These are phyloP conservation scores for Fusarium guadeloupense DNA, from an alignment of 2,329 filamentous ascomycete species.

Conservation along the genomic window DNA sequence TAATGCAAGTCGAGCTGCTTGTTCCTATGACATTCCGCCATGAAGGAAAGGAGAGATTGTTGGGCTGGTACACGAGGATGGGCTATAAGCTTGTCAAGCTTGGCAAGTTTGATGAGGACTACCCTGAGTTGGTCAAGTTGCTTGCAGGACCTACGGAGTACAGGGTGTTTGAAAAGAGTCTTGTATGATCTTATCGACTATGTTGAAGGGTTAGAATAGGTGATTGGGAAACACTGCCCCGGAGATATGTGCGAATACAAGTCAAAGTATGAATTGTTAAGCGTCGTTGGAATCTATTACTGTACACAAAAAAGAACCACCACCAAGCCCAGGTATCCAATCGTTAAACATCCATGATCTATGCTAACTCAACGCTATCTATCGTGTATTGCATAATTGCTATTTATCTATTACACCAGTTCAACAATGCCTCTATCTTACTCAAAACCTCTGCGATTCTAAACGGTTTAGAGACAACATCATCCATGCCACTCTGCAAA, in stretches of 20 bases:
- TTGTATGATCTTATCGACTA: not conserved
- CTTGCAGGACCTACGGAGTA: slow-evolving; percentile 44
- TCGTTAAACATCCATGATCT: no score
- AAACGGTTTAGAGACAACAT: slow-evolving; percentile 68
- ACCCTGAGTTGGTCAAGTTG: slow-evolving; percentile 40
- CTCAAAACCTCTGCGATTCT: slow-evolving; percentile 61
- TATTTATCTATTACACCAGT: not conserved
- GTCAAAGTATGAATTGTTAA: no score
- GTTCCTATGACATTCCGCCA: slow-evolving; percentile 42
- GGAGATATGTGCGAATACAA: no score
- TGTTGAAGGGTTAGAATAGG: not conserved
- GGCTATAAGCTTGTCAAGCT: slow-evolving; percentile 43
- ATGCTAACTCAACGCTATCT: not conserved
- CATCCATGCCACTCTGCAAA: slow-evolving; percentile 54
- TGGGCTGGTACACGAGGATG: slow-evolving; percentile 44
- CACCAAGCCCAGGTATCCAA: no score
- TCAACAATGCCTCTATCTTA: slow-evolving; percentile 56
- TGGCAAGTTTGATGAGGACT: slow-evolving; percentile 42
- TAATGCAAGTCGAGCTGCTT: slow-evolving; percentile 45
- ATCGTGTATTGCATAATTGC: not conserved
- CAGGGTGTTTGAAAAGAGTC: slow-evolving; percentile 43
- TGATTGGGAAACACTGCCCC: no score
- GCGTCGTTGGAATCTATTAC: no score
- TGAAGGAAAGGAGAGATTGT: slow-evolving; percentile 39
- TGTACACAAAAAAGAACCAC: no score